Conservation (phyloP, 139 green algal genomes). For the Chlamydomonas eustigma region DNA sequence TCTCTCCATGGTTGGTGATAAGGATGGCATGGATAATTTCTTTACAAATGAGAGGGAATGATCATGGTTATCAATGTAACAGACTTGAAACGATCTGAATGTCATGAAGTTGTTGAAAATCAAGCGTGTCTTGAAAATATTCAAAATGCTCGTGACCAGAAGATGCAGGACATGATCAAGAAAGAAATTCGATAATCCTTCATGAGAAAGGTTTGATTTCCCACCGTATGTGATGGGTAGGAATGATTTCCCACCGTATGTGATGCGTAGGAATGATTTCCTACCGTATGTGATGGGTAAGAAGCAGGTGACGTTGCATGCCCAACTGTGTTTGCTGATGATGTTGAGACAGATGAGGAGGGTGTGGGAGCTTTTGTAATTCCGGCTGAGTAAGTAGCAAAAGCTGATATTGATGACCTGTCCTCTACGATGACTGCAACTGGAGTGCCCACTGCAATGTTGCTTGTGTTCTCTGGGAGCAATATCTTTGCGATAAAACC, state of each 20-base stretch:
- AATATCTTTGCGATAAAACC: slow-evolving; percentile 71
- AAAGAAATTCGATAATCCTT: too few species aligned
- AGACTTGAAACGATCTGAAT: too few species aligned
- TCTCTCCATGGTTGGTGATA: slow-evolving; percentile 86
- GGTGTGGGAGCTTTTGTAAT: not conserved
- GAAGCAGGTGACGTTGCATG: not conserved
- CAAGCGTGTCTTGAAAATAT: too few species aligned
- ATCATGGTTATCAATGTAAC: too few species aligned
- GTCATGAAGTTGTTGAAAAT: too few species aligned
- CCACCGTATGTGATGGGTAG: slow-evolving; percentile 7
- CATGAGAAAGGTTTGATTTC: too few species aligned
- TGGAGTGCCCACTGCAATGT: slow-evolving; percentile 67
- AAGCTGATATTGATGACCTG: slow-evolving; percentile 52
- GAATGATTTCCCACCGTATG: not conserved
- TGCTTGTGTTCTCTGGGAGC: slow-evolving; percentile 61
- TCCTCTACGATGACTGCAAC: slow-evolving; percentile 88
- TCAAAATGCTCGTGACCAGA: too few species aligned
- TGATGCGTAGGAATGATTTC: too few species aligned
- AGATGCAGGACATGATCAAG: too few species aligned
- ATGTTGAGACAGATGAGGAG: too few species aligned
- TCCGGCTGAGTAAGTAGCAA: slow-evolving; percentile 49
- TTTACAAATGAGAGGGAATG: not conserved
- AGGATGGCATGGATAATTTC: slow-evolving; percentile 66
- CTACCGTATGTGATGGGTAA: slow-evolving; percentile 7
- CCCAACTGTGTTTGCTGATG: not conserved